Conservation (phyloP, 768 basidiomycete species). For the Rhodotorula paludigena region DNA sequence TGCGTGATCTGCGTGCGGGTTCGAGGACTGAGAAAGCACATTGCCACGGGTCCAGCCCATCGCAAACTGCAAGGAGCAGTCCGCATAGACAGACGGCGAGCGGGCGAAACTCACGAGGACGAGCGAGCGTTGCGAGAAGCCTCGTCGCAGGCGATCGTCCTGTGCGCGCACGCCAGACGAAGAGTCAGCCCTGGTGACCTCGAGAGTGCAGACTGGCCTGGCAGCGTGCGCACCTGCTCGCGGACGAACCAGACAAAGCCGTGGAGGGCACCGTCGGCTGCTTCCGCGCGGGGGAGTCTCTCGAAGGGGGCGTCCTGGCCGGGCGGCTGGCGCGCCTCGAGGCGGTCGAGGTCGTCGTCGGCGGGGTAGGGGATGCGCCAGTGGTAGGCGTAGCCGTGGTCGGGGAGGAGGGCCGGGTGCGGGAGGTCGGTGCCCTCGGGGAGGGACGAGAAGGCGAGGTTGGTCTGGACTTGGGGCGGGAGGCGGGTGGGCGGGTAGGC, state of each 20-base stretch:
- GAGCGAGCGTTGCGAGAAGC: constrained; percentile 69
- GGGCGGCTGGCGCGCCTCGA: neutral
- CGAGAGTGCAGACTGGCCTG: no score
- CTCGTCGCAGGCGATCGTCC: constrained; percentile 64
- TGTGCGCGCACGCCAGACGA: constrained; percentile 45
- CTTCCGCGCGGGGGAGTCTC: neutral
- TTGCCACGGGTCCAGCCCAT: no score
- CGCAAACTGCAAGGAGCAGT: no score
- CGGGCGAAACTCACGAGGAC: constrained; percentile 53
- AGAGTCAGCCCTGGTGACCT: neutral
- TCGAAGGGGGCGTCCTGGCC: neutral
- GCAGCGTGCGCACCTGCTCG: constrained; percentile 31
- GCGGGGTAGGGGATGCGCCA: constrained; percentile 32
- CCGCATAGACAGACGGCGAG: no score
- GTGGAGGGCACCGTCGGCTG: constrained; percentile 12
- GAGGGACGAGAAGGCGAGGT: constrained; percentile 35
- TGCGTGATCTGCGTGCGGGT: constrained; percentile 52
- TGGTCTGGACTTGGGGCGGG: neutral
- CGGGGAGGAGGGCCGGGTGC: constrained; percentile 1
- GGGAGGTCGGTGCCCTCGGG: constrained; percentile 29
- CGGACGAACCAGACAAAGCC: constrained; percentile 34
- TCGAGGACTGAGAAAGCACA: constrained; percentile 52
- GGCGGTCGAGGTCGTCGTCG: neutral
- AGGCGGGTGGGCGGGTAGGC: constrained; percentile 22
- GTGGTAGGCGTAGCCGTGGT: constrained; percentile 18